phyloP scores from a whole-genome alignment of 495 filamentous ascomycete species.

The Xylaria telfairii region DNA sequence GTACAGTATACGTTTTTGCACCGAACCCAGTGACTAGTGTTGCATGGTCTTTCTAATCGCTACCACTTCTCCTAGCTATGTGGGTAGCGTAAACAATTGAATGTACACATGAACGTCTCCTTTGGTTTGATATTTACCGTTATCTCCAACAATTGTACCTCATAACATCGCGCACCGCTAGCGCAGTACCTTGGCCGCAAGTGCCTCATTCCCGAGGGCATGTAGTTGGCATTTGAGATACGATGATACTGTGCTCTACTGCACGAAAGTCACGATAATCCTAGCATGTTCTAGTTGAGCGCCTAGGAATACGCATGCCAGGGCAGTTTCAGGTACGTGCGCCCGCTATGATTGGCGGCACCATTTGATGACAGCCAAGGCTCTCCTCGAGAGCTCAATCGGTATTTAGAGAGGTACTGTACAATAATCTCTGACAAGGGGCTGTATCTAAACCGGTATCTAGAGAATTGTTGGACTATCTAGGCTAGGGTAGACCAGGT shows the following conservation, averaged over 20 bases:
- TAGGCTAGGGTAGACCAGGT: background rate
- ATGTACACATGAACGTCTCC: background rate
- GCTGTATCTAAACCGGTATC: no score
- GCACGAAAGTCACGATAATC: background rate
- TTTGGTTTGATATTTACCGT: background rate
- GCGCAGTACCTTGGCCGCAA: background rate
- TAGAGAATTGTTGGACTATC: no score
- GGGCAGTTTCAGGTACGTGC: slow-evolving; percentile 18
- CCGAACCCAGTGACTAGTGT: background rate
- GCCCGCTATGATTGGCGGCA: background rate
- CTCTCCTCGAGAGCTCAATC: background rate
- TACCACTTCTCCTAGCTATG: background rate
- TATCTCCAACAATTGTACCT: background rate
- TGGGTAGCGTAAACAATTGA: background rate
- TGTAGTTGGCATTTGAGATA: slow-evolving; percentile 6
- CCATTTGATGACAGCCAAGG: background rate
- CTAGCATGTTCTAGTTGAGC: background rate
- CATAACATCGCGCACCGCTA: background rate
- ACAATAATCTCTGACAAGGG: no score
- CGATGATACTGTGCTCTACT: slow-evolving; percentile 6
- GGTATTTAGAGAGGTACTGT: no score
- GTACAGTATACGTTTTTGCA: background rate
- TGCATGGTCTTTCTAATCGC: background rate
- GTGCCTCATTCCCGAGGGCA: background rate
- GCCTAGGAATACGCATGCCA: slow-evolving; percentile 11